phyloP scores from a whole-genome alignment of 2,329 filamentous ascomycete species.

The Exophiala sp. region DNA sequence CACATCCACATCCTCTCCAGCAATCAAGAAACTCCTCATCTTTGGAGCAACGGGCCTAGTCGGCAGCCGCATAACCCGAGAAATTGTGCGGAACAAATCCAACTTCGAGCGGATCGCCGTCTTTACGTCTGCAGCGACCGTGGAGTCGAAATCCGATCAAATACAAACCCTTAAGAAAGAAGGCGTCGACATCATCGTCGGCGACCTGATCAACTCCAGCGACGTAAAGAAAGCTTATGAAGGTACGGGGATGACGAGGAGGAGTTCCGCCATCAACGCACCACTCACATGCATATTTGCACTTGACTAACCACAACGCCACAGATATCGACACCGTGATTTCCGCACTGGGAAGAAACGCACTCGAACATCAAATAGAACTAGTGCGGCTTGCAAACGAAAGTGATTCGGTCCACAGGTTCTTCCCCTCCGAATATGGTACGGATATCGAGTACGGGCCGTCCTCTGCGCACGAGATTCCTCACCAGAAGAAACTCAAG shows the following conservation, averaged over 20 bases:
- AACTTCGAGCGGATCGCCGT: slow-evolving; percentile 49
- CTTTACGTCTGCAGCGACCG: slow-evolving; percentile 51
- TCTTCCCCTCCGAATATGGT: slow-evolving; percentile 63
- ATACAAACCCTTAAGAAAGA: slow-evolving; percentile 43
- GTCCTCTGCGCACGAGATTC: slow-evolving; percentile 53
- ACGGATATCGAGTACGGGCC: slow-evolving; percentile 59
- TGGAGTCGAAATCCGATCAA: slow-evolving; percentile 44
- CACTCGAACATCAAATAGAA: slow-evolving; percentile 54
- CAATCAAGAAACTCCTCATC: slow-evolving; percentile 38
- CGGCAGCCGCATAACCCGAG: slow-evolving; percentile 45
- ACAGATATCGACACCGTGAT: slow-evolving; percentile 56
- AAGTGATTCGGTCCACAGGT: slow-evolving; percentile 50
- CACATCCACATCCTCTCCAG: slow-evolving; percentile 1
- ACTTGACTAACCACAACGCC: too few relatives aligned
- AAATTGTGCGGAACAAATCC: slow-evolving; percentile 40
- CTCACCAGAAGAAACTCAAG: slow-evolving; percentile 63
- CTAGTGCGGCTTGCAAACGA: slow-evolving; percentile 56
- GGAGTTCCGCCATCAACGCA: too few relatives aligned
- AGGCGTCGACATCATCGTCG: slow-evolving; percentile 51
- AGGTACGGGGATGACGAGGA: too few relatives aligned
- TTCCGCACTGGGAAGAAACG: slow-evolving; percentile 57
- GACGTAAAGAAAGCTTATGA: slow-evolving; percentile 53
- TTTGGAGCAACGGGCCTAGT: slow-evolving; percentile 51
- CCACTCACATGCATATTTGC: too few relatives aligned
- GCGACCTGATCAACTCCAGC: slow-evolving; percentile 47